Base-by-base conservation (phyloP, 768 basidiomycete species). In the Lanmaoa rubissima region DNA sequence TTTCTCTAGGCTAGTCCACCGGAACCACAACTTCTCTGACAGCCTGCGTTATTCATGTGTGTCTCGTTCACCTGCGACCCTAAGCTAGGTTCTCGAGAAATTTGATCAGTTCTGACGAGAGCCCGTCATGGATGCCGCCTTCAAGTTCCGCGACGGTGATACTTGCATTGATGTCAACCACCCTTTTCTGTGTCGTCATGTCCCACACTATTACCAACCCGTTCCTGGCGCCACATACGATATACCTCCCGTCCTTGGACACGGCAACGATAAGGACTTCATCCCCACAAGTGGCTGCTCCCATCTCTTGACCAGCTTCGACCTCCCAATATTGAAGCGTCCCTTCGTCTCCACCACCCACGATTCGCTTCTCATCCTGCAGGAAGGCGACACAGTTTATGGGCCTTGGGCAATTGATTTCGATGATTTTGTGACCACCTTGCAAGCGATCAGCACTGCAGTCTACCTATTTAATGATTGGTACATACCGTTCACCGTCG, bases 151-250 rank as follows among this genome's bases (percentile, higher is more conserved):
- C 28, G 28, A 28, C 1, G 7, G 28, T 28, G 28, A 28, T 28
- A 28, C 28, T 28, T 28, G n/a, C 61, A 28, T 50, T 60, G 40
- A 61, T 52, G 9, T 60, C 61, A 10, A 48, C 21, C 35, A 50
- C 39, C 31, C 39, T 55, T 36, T 43, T n/a, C 21, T n/a, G 48
- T 2, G 58, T 55, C 12, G 38, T 28, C 24, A 47, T 28, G 28
- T 60, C 54, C 61, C 61, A 56, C 14, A 61, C 54, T 1, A 35
- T 49, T 12, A 61, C 58, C 46, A 47, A 28, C 24, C 60, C 60
- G 44, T 41, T 60, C 38, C 55, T 61, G 2, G 54, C 45, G n/a
- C 61, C 61, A 14, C 54, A 60, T 12, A 61, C 61, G 40, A 61
- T 31, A 34, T 5, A 38, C 21, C 42, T 55, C 34, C 61, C 54